phyloP scores from a whole-genome alignment of 2,329 filamentous ascomycete species.

The Aspergillus aculeatus region DNA sequence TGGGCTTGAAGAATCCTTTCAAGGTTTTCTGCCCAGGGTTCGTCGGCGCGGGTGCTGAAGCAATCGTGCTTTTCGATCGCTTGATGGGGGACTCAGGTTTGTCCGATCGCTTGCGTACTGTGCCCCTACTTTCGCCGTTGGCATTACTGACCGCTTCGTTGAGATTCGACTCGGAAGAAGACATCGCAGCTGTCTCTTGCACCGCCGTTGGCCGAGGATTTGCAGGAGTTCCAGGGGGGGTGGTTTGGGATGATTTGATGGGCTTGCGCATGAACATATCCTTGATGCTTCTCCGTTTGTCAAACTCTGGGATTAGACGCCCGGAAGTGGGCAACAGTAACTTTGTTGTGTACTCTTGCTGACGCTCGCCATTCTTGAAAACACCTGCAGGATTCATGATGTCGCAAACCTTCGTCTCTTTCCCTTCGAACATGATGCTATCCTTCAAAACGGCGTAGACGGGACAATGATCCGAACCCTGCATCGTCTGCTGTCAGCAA shows the following conservation, averaged over 20 bases:
- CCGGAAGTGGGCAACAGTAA: slow-evolving; percentile 72
- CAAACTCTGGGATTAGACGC: slow-evolving; percentile 82
- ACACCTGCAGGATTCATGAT: slow-evolving; percentile 74
- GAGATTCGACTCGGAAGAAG: background rate
- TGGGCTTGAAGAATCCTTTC: slow-evolving; percentile 76
- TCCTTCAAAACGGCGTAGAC: slow-evolving; percentile 77
- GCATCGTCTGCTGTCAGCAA: slow-evolving; percentile 19
- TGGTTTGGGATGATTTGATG: slow-evolving; percentile 19
- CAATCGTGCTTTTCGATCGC: slow-evolving; percentile 48
- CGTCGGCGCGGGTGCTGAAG: slow-evolving; percentile 20
- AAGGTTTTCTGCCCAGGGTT: slow-evolving; percentile 61
- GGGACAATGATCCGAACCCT: slow-evolving; percentile 93
- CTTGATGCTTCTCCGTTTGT: slow-evolving; percentile 77
- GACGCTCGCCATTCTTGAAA: slow-evolving; percentile 66
- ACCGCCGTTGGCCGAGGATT: background rate
- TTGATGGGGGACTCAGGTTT: slow-evolving; percentile 43
- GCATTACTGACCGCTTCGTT: background rate
- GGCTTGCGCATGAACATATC: slow-evolving; percentile 81
- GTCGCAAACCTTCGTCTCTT: slow-evolving; percentile 61
- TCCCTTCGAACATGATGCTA: slow-evolving; percentile 52
- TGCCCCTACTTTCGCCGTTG: slow-evolving; percentile 14
- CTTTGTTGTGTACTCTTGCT: slow-evolving; percentile 65
- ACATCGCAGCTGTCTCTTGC: slow-evolving; percentile 2
- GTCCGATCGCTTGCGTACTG: slow-evolving; percentile 42
- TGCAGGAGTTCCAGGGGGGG: slow-evolving; percentile 5